These are phyloP conservation scores for Cyclotella baltica DNA, from an alignment of 108 stramenopile genomes.

Conservation along the genomic window DNA sequence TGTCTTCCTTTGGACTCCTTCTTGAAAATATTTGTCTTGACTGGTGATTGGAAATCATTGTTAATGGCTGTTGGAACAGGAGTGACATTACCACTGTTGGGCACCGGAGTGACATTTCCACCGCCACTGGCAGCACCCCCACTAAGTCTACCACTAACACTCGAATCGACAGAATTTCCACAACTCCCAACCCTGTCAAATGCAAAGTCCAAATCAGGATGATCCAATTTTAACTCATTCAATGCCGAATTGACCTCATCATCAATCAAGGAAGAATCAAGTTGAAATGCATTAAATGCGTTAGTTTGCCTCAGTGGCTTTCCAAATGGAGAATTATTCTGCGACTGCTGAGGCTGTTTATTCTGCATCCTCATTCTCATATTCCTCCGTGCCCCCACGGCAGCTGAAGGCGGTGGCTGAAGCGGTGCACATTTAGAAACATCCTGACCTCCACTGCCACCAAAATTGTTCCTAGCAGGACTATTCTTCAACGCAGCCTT, in stretches of 20 bases:
- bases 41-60: neutral
- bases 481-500: constrained; percentile 21
- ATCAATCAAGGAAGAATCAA: constrained; percentile 69
- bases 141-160: neutral
- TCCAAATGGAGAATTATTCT: no score
- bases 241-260: constrained; percentile 76
- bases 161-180: constrained; percentile 9
- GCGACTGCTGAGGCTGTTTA: neutral
- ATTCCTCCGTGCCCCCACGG: constrained; percentile 29
- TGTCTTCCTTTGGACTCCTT: neutral
- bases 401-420: constrained; percentile 10
- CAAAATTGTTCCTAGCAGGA: no score
- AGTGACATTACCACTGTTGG: neutral
- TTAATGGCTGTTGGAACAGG: neutral
- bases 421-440: neutral
- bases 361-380: constrained; percentile 47
- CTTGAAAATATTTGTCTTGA: neutral
- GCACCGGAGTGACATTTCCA: neutral
- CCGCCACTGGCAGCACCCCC: neutral
- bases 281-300: constrained; percentile 73
- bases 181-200: neutral
- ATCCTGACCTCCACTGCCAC: neutral
- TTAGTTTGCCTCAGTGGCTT: neutral
- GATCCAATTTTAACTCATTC: constrained; percentile 61
- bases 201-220: constrained; percentile 44